Evolutionary conservation across 1,139 yeast genomes (phyloP), one percentile per base, ranked within the genome.

Genomic region (Groenewaldozyma auringiensis): DNA sequence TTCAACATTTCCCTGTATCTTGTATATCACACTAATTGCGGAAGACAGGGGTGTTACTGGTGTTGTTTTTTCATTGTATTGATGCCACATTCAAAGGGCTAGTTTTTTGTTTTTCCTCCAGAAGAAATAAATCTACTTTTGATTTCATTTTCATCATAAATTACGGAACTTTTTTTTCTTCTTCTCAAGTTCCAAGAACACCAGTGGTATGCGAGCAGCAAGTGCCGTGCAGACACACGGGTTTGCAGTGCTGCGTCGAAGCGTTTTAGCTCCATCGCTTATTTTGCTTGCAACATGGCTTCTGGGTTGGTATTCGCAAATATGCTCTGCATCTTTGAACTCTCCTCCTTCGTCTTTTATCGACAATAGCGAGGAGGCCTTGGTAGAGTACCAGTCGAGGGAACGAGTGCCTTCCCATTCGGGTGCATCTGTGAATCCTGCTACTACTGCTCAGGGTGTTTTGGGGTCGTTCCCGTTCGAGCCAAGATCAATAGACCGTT

Each of bases 401-500:
- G 36, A 33, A 33, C 11, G 13, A 14, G 36, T 8, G 11, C 11
- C 9, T 6, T 13, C 4, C 4, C 36, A 33, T 8, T 9, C 8
- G 8, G 31, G 31, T n/a, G n/a, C n/a, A n/a, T n/a, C n/a, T n/a
- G n/a, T n/a, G 11, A 9, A 27, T 27, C 36, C 20, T 9, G 18
- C 36, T 4, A 33, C 13, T 8, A 33, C 36, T 6, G 13, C 11
- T 9, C 18, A 17, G 13, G 36, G 18, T n/a, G 16, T 13, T 4
- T 13, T 33, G 8, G 36, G 36, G 13, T 14, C 36, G 16, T 33
- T 33, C 13, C 18, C 36, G 11, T 33, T 11, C 18, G 42, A 41
- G 14, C 47, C 42, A 29, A 40, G 65, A 17, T 47, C 58, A 6
- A 65, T 80, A 18, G 65, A 65, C 17, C 82, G 80, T 50, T 82